These are phyloP conservation scores for Obba rivulosa DNA, from an alignment of 768 basidiomycete genomes.

Conservation along the genomic window DNA sequence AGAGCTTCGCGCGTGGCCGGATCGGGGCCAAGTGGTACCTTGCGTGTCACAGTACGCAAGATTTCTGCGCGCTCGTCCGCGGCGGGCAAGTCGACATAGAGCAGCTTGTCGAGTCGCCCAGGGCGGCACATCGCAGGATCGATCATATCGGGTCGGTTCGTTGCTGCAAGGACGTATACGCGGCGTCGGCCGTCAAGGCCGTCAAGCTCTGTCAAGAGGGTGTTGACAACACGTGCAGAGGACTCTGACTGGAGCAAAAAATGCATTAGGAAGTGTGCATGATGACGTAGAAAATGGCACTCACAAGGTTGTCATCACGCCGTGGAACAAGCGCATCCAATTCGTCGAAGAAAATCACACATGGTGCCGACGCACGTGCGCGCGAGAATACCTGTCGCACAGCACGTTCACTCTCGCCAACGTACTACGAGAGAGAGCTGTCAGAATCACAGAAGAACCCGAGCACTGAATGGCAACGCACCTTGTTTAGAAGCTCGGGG, in stretches of 20 bases:
- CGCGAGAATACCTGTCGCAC: slow-evolving; percentile 93
- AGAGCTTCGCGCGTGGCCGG: slow-evolving; percentile 18
- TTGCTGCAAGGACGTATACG: slow-evolving; percentile 93
- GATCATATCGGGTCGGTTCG: slow-evolving; percentile 95
- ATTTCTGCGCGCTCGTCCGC: slow-evolving; percentile 78
- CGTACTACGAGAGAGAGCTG: slow-evolving; percentile 53
- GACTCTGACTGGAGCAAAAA: slow-evolving; percentile 70
- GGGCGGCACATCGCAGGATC: slow-evolving; percentile 98
- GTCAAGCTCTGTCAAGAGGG: slow-evolving; percentile 89
- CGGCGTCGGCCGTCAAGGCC: slow-evolving; percentile 82
- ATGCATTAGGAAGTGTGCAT: neutral
- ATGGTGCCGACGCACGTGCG: slow-evolving; percentile 89
- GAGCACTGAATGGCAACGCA: slow-evolving; percentile 25
- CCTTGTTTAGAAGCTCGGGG: slow-evolving; percentile 95
- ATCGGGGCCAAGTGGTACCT: slow-evolving; percentile 56
- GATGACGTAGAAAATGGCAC: slow-evolving; percentile 18
- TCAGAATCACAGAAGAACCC: neutral
- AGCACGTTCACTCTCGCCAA: slow-evolving; percentile 94
- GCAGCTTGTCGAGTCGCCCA: slow-evolving; percentile 86
- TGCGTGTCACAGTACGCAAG: slow-evolving; percentile 64
- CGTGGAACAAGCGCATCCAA: slow-evolving; percentile 88
- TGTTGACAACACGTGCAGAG: slow-evolving; percentile 90
- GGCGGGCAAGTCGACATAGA: slow-evolving; percentile 86
- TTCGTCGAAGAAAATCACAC: slow-evolving; percentile 95
- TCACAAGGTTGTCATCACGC: slow-evolving; percentile 81